Evolutionary conservation across 2,329 filamentous ascomycete genomes (phyloP).

Genomic region (Elsinoe ampelina): DNA sequence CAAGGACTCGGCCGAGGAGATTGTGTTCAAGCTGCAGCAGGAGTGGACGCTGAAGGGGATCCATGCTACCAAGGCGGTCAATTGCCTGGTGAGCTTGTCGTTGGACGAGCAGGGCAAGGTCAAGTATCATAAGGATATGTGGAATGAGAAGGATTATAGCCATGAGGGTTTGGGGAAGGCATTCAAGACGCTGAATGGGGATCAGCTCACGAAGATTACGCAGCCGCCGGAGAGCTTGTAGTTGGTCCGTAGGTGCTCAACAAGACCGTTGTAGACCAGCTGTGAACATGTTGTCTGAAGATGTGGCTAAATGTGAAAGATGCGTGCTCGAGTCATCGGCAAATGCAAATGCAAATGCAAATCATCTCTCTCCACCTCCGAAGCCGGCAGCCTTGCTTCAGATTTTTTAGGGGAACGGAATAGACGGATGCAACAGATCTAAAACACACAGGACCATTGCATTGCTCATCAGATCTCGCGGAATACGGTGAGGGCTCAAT

Average conservation of each 20-base stretch:
- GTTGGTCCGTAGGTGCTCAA: background rate
- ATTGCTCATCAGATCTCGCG: background rate
- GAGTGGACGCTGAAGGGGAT: constrained; percentile 37
- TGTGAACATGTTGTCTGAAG: background rate
- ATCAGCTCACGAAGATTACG: constrained; percentile 32
- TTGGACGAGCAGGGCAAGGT: constrained; percentile 35
- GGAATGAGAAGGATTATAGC: constrained; percentile 41
- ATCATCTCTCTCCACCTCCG: background rate
- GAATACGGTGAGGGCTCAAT: background rate
- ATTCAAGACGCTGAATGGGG: constrained; percentile 43
- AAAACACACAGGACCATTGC: background rate
- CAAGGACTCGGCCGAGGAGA: constrained; percentile 28
- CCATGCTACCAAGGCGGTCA: constrained; percentile 30
- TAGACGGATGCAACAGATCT: constrained; percentile 10
- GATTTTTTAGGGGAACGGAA: background rate
- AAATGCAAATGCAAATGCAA: background rate
- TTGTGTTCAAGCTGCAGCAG: constrained; percentile 42
- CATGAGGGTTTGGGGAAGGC: constrained; percentile 39
- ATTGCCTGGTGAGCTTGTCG: constrained; percentile 34
- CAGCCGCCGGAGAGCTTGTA: constrained; percentile 15
- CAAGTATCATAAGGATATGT: constrained; percentile 43
- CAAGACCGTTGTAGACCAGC: background rate
- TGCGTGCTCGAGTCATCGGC: background rate
- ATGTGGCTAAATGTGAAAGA: background rate
- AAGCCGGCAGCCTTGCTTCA: background rate